phyloP scores from a whole-genome alignment of 495 filamentous ascomycete species.

The Trichocladium uniseriatum region DNA sequence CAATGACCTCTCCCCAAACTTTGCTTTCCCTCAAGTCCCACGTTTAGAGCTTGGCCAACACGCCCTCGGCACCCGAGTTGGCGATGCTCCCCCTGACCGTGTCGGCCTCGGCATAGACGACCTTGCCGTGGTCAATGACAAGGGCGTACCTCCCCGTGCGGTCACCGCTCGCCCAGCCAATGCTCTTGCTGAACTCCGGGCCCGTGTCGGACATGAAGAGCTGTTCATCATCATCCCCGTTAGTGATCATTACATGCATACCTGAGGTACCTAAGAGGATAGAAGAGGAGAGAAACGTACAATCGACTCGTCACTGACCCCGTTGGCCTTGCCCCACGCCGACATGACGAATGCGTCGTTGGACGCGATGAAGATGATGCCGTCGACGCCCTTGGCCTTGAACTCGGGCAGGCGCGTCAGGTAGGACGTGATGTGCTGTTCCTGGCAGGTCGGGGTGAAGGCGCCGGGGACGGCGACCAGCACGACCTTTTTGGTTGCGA shows the following conservation, averaged over 20 bases:
- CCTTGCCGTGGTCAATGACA: slow-evolving; percentile 81
- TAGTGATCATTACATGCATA: too few species aligned
- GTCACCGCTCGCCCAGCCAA: slow-evolving; percentile 72
- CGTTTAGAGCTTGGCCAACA: slow-evolving; percentile 56
- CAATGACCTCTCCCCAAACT: slow-evolving; percentile 8
- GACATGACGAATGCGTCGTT: slow-evolving; percentile 92
- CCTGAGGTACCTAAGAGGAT: too few species aligned
- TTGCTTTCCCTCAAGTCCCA: not conserved
- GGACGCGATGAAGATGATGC: slow-evolving; percentile 74
- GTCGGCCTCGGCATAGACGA: slow-evolving; percentile 79
- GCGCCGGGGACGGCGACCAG: slow-evolving; percentile 87
- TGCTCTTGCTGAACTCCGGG: slow-evolving; percentile 65
- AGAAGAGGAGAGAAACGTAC: slow-evolving; percentile 41
- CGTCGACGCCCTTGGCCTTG: slow-evolving; percentile 76
- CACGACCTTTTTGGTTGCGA: slow-evolving; percentile 80
- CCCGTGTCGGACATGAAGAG: slow-evolving; percentile 79
- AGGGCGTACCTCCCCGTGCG: slow-evolving; percentile 77
- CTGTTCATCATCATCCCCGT: too few species aligned
- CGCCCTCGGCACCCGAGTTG: slow-evolving; percentile 64
- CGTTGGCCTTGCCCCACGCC: slow-evolving; percentile 93
- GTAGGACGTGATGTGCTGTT: slow-evolving; percentile 79
- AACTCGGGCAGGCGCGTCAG: slow-evolving; percentile 62
- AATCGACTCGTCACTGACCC: slow-evolving; percentile 67
- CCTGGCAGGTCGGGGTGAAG: slow-evolving; percentile 91
- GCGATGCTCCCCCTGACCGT: slow-evolving; percentile 56